phyloP scores from a whole-genome alignment of 164 flowering plant species.

The Brasenia schreberi region DNA sequence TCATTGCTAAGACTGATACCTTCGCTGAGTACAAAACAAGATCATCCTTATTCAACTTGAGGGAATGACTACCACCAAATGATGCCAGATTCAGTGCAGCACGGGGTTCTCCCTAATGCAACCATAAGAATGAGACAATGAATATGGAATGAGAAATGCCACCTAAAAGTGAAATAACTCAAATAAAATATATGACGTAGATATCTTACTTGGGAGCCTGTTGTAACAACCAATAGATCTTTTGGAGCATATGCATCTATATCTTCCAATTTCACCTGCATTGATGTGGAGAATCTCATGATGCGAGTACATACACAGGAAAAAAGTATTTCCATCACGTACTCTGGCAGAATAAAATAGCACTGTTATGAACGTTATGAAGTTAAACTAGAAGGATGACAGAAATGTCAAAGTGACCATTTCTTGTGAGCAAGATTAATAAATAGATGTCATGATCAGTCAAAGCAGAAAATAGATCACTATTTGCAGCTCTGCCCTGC shows the following conservation, averaged over 20 bases:
- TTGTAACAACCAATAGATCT: constrained; percentile 90
- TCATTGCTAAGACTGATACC: constrained; percentile 27
- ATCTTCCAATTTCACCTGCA: constrained; percentile 92
- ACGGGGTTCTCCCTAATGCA: constrained; percentile 97
- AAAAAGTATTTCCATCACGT: not conserved
- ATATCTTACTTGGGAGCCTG: constrained; percentile 92
- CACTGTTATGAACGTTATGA: not conserved
- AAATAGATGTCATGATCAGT: too few relatives aligned
- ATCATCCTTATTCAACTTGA: constrained; percentile 83
- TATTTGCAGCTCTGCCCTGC: too few relatives aligned
- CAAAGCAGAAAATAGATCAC: too few relatives aligned
- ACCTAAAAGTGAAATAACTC: not conserved
- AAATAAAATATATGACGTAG: not conserved
- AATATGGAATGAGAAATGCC: constrained; percentile 1
- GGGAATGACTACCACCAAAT: constrained; percentile 83
- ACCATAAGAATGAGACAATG: constrained; percentile 13
- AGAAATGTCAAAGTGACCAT: too few relatives aligned
- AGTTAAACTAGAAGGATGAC: too few relatives aligned
- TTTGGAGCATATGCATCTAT: constrained; percentile 91
- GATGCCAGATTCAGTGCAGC: constrained; percentile 99
- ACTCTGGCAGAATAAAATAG: not conserved
- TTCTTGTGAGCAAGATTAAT: too few relatives aligned
- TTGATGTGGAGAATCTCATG: not conserved
- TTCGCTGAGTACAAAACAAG: constrained; percentile 94
- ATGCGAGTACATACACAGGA: not conserved